These are phyloP conservation scores for Bolboschoenus planiculmis DNA, from an alignment of 176 grass and related monocot genomes.

Conservation along the genomic window DNA sequence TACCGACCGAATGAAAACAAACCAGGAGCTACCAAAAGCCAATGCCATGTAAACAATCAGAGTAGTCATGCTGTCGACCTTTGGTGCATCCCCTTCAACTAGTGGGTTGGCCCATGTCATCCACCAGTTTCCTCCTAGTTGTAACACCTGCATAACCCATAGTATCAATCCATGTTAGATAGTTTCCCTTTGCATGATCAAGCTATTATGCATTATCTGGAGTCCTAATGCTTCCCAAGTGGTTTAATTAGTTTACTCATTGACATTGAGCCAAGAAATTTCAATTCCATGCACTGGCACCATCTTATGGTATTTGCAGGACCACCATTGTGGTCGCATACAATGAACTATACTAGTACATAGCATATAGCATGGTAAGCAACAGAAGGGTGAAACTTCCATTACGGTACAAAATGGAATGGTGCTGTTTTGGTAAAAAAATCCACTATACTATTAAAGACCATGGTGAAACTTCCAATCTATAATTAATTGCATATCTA, in stretches of 20 bases:
- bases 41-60: conserved; percentile 91
- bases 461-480: not conserved
- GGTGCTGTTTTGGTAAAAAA: not conserved
- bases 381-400: too few species aligned
- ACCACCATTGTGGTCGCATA: not conserved
- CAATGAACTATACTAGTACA: not conserved
- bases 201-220: not conserved
- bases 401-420: not conserved
- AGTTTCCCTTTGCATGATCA: not conserved
- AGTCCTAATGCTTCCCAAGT: not conserved
- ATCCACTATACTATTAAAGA: not conserved
- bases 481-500: not conserved
- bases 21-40: conserved; percentile 91
- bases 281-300: not conserved
- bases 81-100: conserved; percentile 69
- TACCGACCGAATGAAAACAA: conserved; percentile 93
- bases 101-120: conserved; percentile 99
- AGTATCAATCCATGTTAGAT: not conserved
- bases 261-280: not conserved
- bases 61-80: conserved; percentile 63
- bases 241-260: not conserved
- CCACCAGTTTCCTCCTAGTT: conserved; percentile 98
- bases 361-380: too few species aligned
- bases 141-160: conserved; percentile 44
- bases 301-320: not conserved